Evolutionary conservation across 768 basidiomycete genomes (phyloP).

Genomic region (Crepidotus variabilis): DNA sequence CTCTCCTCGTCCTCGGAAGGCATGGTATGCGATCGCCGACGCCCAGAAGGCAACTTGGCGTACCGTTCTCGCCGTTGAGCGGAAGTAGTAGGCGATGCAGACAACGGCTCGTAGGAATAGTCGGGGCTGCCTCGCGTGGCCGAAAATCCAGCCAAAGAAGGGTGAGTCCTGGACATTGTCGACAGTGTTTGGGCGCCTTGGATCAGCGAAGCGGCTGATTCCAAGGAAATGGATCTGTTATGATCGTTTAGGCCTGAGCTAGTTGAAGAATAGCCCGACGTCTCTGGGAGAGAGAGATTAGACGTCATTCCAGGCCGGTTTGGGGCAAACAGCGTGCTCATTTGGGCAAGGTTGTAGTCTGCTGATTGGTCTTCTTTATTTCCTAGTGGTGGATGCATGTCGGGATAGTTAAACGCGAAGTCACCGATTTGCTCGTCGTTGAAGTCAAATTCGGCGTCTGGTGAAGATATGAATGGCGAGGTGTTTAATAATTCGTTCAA

Average conservation of each 20-base stretch:
- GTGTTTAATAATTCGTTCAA: not conserved
- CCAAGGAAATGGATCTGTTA: conserved; percentile 12
- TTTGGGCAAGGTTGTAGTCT: not conserved
- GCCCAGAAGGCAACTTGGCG: not conserved
- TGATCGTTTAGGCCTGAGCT: conserved; percentile 7
- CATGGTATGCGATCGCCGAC: not conserved
- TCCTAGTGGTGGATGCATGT: not conserved
- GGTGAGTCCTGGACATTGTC: conserved; percentile 8
- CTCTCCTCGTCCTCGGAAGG: conserved; percentile 40
- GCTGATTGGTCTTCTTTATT: not conserved
- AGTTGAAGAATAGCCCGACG: conserved; percentile 1
- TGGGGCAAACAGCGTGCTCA: not conserved
- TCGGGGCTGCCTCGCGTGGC: not conserved
- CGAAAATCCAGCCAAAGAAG: not conserved
- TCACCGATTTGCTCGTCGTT: not conserved
- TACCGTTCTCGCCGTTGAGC: not conserved
- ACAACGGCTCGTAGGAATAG: not conserved
- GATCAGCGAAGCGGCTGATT: conserved; percentile 9
- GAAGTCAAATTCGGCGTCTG: not conserved
- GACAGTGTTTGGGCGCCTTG: conserved; percentile 1
- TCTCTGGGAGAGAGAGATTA: conserved; percentile 8
- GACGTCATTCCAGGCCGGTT: not conserved
- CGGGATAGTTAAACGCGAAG: not conserved
- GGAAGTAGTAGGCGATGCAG: not conserved
- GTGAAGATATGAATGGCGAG: not conserved